Base-by-base conservation (phyloP, 805 yeast species). In the Zygosaccharomyces kombuchaensis region DNA sequence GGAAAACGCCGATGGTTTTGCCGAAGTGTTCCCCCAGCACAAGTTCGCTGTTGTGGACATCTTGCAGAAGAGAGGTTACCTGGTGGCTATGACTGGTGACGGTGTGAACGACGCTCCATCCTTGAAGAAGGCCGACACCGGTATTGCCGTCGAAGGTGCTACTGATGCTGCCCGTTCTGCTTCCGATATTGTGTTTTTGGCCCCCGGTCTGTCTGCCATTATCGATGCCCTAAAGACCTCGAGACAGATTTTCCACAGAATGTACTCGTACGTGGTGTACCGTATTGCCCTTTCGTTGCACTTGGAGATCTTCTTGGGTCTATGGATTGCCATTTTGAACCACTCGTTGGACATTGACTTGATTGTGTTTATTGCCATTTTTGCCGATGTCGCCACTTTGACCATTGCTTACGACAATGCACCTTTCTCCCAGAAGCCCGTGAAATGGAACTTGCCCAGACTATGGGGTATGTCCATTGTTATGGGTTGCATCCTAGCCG, bases 51-150 rank as follows among this genome's bases (percentile, higher is more conserved):
- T 90, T 66, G 96, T 88, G 73, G 96, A 87, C 77, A 87, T 87
- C 70, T 80, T 88, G 73, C 96, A 88, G 79, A 80, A 83, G 71
- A 84, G 96, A 81, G 96, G 96, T 75, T 87, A 85, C 83, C 80
- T 88, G 75, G 95, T 89, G 75, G 96, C 96, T 74, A 88, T 88
- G 96, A 88, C 96, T 78, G 96, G 96, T 85, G 96, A 88, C 71
- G 96, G 96, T 87, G 96, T 88, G 70, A 88, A 88, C 79, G 96
- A 88, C 76, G 96, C 96, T 65, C 96, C 96, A 66, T 88, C 96
- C 57, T 81, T 88, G 75, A 88, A 88, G 88, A 88, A 88, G 81
- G 95, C 95, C 63, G 89, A 83, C 67, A 81, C 87, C 59, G 97
- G 97, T 84, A 89, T 89, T 78, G 96, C 97, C 67, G 96, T 88